Evolutionary conservation across 306 rosid species (phyloP).

Genomic region (Quercus parvula): DNA sequence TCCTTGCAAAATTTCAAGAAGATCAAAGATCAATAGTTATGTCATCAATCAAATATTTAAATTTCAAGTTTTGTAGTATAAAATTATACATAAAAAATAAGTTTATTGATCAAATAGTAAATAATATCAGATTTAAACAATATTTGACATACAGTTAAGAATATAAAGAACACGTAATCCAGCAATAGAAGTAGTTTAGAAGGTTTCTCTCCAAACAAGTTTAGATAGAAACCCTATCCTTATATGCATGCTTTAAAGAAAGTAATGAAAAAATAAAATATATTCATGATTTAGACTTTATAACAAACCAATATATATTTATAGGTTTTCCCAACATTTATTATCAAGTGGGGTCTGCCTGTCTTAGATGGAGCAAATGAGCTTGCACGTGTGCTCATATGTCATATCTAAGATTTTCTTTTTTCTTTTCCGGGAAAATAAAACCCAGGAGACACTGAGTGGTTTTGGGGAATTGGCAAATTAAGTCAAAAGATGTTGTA

Average conservation of each 20-base stretch:
- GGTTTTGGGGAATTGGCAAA: neutral
- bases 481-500: neutral
- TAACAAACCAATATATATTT: slow-evolving; percentile 1
- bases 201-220: too few relatives aligned
- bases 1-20: too few relatives aligned
- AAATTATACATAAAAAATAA: too few relatives aligned
- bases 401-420: neutral
- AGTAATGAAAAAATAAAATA: neutral
- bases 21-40: too few relatives aligned
- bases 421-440: neutral
- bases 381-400: neutral
- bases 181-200: too few relatives aligned
- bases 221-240: too few relatives aligned
- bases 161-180: too few relatives aligned
- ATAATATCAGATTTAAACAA: too few relatives aligned
- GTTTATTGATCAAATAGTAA: too few relatives aligned
- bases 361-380: neutral
- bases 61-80: too few relatives aligned
- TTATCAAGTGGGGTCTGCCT: neutral
- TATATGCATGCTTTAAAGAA: neutral
- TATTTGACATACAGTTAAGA: too few relatives aligned
- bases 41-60: too few relatives aligned
- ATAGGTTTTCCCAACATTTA: neutral
- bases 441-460: neutral
- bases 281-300: neutral